Evolutionary conservation across 1,284 basidiomycete species (phyloP).

Genomic region (Fomitopsis palustris): DNA sequence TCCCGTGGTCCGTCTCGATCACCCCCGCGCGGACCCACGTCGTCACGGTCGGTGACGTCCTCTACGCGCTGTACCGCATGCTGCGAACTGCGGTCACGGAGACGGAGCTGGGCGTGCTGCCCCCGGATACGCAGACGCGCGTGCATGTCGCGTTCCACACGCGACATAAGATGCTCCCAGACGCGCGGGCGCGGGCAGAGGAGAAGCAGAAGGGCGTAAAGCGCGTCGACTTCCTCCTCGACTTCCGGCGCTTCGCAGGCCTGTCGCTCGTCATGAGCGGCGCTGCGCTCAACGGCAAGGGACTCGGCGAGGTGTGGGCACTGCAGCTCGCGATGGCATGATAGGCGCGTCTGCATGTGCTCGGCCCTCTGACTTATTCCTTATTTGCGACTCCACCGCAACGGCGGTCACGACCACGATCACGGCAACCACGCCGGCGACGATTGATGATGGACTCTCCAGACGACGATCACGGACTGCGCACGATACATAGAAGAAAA

Average conservation of each 20-base stretch:
- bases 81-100: constrained; percentile 7
- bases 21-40: background rate
- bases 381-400: background rate
- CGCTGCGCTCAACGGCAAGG: constrained; percentile 16
- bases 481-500: background rate
- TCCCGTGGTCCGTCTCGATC: constrained; percentile 11
- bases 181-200: constrained; percentile 8
- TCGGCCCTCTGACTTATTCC: background rate
- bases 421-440: background rate
- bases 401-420: background rate
- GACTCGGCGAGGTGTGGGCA: constrained; percentile 19
- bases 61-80: constrained; percentile 10
- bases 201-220: constrained; percentile 20
- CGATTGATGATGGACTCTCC: constrained; percentile 1
- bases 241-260: constrained; percentile 16
- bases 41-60: constrained; percentile 14
- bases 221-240: constrained; percentile 24
- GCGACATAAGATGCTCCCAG: constrained; percentile 13
- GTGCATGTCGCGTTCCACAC: constrained; percentile 14
- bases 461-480: constrained; percentile 1
- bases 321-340: constrained; percentile 17
- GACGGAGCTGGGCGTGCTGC: constrained; percentile 6
- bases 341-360: background rate
- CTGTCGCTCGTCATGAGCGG: constrained; percentile 18
- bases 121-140: constrained; percentile 10